Evolutionary conservation across 768 basidiomycete species (phyloP), one percentile per base, ranked within the genome.

Genomic region (Dentipellis sp.): DNA sequence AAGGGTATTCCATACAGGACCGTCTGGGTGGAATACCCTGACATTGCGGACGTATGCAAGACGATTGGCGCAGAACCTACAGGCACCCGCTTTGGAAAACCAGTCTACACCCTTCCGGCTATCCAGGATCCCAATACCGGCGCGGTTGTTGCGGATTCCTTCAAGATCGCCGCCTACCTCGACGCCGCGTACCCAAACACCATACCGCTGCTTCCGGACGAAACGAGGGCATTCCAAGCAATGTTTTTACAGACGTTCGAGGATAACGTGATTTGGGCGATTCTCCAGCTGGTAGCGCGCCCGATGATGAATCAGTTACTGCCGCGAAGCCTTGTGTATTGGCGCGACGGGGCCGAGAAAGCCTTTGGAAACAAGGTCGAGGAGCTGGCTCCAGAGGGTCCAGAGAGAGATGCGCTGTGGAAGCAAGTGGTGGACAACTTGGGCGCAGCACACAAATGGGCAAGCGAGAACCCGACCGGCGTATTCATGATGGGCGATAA

Each of bases 91-190:
- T 69, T 72, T 54, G 72, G 69, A 1, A 51, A 51, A 10, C 68
- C 63, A 1, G 56, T 57, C 39, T 78, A 80, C 64, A 79, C 77
- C 10, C 66, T 79, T 0, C 81, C 82, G 0, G 69, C 74, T 22
- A 78, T 84, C 55, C 63, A 74, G 59, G 80, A 82, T 60, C 71
- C 73, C 1, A 64, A 64, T 36, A 79, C 76, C 5, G 69, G 68
- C 7, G 57, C 63, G 1, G 55, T 66, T 7, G 37, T 82, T 35
- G 58, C 72, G 9, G 76, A 81, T 36, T 80, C 80, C 0, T 59
- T 66, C 39, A 62, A 59, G 34, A 82, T 83, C 55, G 79, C 76
- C 1, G 59, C 68, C 12, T 80, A 83, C 63, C 70, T 82, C 56
- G 81, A 82, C 55, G 65, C 68, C 1, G 68, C 71, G 1, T 82